Percentiles rank a stretch among this genome's conserved stretches.
phyloP scores from a whole-genome alignment of 2,329 filamentous ascomycete genomes.

The Cytospora schulzeri region DNA sequence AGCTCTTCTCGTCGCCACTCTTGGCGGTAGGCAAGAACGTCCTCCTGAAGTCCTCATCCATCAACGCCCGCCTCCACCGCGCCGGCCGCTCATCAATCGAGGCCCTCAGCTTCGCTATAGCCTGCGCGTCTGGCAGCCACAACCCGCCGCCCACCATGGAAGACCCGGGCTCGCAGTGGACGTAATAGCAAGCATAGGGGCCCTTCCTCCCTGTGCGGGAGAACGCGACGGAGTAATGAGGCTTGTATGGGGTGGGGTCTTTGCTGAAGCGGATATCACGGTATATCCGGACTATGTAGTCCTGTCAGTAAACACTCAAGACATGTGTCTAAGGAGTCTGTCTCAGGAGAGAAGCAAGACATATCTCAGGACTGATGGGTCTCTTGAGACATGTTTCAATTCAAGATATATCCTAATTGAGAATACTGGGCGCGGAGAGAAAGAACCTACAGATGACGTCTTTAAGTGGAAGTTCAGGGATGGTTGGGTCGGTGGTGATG shows the following conservation, averaged over 20 bases:
- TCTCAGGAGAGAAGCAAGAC: no score
- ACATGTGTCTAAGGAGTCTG: no score
- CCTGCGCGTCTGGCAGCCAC: slow-evolving; percentile 73
- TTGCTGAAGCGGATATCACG: slow-evolving; percentile 83
- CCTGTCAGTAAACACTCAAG: no score
- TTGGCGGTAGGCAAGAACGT: slow-evolving; percentile 63
- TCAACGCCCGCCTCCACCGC: slow-evolving; percentile 69
- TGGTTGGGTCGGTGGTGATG: slow-evolving; percentile 72
- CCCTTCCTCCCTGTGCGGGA: slow-evolving; percentile 86
- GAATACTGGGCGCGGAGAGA: no score
- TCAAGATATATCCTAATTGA: no score
- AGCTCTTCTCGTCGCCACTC: slow-evolving; percentile 57
- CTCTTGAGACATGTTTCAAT: no score
- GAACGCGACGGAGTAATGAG: slow-evolving; percentile 84
- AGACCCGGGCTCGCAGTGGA: slow-evolving; percentile 74
- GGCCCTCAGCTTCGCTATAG: slow-evolving; percentile 68
- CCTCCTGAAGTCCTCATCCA: slow-evolving; percentile 60
- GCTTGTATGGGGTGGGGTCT: slow-evolving; percentile 87
- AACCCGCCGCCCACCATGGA: slow-evolving; percentile 80
- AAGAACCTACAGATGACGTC: slow-evolving; percentile 87
- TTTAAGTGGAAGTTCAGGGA: slow-evolving; percentile 83
- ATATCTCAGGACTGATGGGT: no score
- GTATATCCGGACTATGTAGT: slow-evolving; percentile 71
- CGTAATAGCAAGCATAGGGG: slow-evolving; percentile 84
- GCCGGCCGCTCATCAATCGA: slow-evolving; percentile 75